These are phyloP conservation scores for Chaetomium olivaceum DNA, from an alignment of 2,329 filamentous ascomycete species.

Conservation along the genomic window DNA sequence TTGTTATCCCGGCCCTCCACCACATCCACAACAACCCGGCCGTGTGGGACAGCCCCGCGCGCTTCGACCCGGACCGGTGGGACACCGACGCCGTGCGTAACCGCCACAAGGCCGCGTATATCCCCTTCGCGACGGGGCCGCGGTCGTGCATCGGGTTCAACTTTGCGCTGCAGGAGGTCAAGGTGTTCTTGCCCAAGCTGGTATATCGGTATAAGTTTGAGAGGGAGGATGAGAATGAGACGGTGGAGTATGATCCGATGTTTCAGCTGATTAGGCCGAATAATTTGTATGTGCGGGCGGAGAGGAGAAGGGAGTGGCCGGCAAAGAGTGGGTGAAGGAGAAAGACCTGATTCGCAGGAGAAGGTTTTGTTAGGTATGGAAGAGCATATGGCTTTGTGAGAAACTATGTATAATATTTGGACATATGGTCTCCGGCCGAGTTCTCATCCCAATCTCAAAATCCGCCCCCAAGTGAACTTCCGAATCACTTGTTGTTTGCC, in stretches of 20 bases:
- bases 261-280: constrained; percentile 59
- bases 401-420: too few relatives aligned
- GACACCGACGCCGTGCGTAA: constrained; percentile 54
- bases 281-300: constrained; percentile 55
- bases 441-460: too few relatives aligned
- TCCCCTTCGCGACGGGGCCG: constrained; percentile 59
- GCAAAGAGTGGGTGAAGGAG: constrained; percentile 7
- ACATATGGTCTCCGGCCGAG: too few relatives aligned
- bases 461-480: too few relatives aligned
- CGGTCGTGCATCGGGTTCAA: constrained; percentile 65
- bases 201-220: constrained; percentile 59
- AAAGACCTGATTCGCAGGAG: too few relatives aligned
- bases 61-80: constrained; percentile 63
- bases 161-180: constrained; percentile 62
- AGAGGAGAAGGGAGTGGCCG: constrained; percentile 50
- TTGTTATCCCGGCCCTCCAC: constrained; percentile 56
- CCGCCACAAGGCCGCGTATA: constrained; percentile 52
- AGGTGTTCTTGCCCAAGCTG: constrained; percentile 59
- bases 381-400: too few relatives aligned
- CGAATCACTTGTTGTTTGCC: too few relatives aligned
- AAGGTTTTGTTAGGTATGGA: not conserved
- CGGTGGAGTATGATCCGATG: constrained; percentile 59
- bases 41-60: constrained; percentile 58
- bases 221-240: constrained; percentile 47
- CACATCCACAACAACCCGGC: constrained; percentile 55